Base-by-base conservation (phyloP, 1,139 yeast species). In the Wickerhamiella infanticola region DNA sequence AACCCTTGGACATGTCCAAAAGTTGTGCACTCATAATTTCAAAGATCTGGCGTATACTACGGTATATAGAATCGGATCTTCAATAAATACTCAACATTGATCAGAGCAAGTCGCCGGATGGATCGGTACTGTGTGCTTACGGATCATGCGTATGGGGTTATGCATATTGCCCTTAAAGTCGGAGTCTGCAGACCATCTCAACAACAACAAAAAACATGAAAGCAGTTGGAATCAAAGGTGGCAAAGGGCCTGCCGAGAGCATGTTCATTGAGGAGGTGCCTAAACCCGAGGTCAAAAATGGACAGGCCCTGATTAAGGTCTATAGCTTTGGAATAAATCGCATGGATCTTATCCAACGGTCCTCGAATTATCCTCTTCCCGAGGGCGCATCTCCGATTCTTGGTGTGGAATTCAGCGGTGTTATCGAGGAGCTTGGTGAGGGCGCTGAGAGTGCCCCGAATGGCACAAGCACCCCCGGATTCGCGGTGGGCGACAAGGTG, bases 371-470 rank as follows among this genome's bases (percentile, higher is more conserved):
- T 43, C 59, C 63, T 11, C 49, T 58, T 5, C 65, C 65, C 6
- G 56, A 61, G 2, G 55, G 56, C 9, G 60, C 61, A 5, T 51
- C 61, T 8, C 41, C 49, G 24, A 59, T 58, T 24, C 51, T 63
- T 13, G 68, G 68, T 7, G 63, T 61, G 4, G 68, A 63, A 47
- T 64, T 63, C 47, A 51, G 65, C 18, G 68, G 68, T 9, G 46
- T 47, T 7, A 51, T 64, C 35, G 55, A 40, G 11, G 48, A 53
- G 35, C 40, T 53, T 5, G 54, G 52, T 25, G 47, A 46, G 2
- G 49, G 46, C 18, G 45, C 43, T 5, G 53, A 51, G 4, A 41
- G 45, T 1, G 48, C 49, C 3, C 41, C 48, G 31, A 47, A 42
- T 35, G 41, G 41, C 29, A 18, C 45, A 35, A 42, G 42, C 26